phyloP scores from a whole-genome alignment of 2,329 filamentous ascomycete genomes.

The Dactylellina cionopaga region DNA sequence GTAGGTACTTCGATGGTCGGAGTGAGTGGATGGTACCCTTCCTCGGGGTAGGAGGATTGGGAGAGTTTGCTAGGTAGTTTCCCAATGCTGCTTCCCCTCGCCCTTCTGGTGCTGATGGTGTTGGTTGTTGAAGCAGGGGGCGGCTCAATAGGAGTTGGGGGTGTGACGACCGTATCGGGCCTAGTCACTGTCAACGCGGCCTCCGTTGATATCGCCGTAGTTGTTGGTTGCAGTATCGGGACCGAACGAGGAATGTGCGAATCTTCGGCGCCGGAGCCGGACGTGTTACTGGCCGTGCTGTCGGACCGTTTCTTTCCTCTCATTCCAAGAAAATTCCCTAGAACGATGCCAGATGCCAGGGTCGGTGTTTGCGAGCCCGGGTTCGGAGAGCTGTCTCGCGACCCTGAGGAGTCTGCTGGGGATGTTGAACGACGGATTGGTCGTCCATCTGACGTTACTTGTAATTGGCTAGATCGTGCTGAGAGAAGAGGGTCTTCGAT shows the following conservation, averaged over 20 bases:
- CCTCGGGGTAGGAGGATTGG: constrained; percentile 47
- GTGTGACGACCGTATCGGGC: constrained; percentile 49
- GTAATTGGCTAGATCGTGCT: constrained; percentile 33
- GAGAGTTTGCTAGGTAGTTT: constrained; percentile 50
- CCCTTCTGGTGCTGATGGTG: constrained; percentile 42
- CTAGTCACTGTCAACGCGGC: constrained; percentile 21
- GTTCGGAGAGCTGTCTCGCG: constrained; percentile 42
- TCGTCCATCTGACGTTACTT: constrained; percentile 43
- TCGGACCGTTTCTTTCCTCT: constrained; percentile 45
- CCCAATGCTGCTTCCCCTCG: constrained; percentile 41
- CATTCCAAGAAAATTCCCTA: constrained; percentile 46
- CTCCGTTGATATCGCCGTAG: constrained; percentile 22
- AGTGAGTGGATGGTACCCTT: constrained; percentile 69
- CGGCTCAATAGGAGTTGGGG: constrained; percentile 47
- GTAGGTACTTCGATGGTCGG: constrained; percentile 76
- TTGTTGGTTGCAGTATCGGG: constrained; percentile 14
- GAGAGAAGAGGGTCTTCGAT: constrained; percentile 46
- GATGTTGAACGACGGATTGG: constrained; percentile 46
- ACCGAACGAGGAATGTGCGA: constrained; percentile 23
- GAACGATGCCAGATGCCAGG: constrained; percentile 41
- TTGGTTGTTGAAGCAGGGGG: constrained; percentile 22
- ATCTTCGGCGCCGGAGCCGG: constrained; percentile 39
- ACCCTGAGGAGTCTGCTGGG: constrained; percentile 32
- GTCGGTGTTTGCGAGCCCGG: constrained; percentile 37
- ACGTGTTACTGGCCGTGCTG: constrained; percentile 35